These are phyloP conservation scores for Lodderomyces margitis DNA, from an alignment of 1,139 yeast species.

Conservation along the genomic window DNA sequence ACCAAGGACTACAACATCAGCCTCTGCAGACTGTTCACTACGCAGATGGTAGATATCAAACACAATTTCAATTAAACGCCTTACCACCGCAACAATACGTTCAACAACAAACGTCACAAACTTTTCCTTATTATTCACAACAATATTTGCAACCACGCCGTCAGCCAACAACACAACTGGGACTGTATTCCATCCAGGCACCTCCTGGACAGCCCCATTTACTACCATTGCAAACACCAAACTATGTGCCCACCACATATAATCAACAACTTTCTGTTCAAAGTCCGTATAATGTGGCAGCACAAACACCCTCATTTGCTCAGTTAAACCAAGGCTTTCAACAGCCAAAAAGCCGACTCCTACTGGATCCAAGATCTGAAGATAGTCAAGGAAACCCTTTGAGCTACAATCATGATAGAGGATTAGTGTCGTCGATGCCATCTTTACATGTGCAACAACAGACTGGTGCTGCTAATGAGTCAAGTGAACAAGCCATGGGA, in stretches of 20 bases:
- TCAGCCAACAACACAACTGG: neutral
- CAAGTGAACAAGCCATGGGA: neutral
- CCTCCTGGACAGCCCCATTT: conserved; percentile 9
- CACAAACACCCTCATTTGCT: conserved; percentile 5
- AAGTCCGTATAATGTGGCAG: conserved; percentile 6
- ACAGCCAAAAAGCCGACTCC: neutral
- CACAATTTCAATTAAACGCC: conserved; percentile 7
- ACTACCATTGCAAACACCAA: conserved; percentile 9
- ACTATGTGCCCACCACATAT: conserved; percentile 8
- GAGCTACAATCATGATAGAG: conserved; percentile 19
- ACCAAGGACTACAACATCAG: conserved; percentile 13
- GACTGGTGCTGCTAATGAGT: neutral
- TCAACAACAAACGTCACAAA: conserved; percentile 6
- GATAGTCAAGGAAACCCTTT: conserved; percentile 10
- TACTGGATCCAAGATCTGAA: conserved; percentile 7
- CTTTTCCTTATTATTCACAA: neutral
- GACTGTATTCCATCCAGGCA: conserved; percentile 8
- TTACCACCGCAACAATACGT: conserved; percentile 10
- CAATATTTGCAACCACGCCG: neutral
- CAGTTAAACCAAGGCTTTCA: neutral
- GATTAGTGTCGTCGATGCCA: conserved; percentile 43
- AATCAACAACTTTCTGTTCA: conserved; percentile 8
- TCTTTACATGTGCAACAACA: conserved; percentile 44
- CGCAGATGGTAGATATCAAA: conserved; percentile 8
- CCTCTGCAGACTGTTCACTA: conserved; percentile 9